phyloP scores from a whole-genome alignment of 1,284 basidiomycete species.

The Rhodotorula sp. region DNA sequence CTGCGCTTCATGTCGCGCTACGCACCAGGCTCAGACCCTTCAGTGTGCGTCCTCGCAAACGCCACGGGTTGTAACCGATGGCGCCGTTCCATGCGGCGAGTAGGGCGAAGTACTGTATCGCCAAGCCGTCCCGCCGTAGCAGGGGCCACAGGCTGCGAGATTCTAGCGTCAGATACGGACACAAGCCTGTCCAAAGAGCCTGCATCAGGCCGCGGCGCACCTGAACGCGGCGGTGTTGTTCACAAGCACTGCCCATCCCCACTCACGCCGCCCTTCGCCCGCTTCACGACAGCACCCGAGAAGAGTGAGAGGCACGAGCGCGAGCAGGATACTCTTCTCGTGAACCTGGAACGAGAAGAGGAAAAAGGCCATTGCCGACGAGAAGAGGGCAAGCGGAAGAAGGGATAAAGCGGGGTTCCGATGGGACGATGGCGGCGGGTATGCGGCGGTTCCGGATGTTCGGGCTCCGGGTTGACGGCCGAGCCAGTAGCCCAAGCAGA shows the following conservation, averaged over 20 bases:
- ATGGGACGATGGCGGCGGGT: slow-evolving; percentile 23
- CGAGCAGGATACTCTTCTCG: slow-evolving; percentile 88
- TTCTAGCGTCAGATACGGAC: background rate
- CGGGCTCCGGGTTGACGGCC: background rate
- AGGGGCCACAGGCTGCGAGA: slow-evolving; percentile 80
- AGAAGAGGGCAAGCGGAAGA: slow-evolving; percentile 45
- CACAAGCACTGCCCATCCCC: slow-evolving; percentile 72
- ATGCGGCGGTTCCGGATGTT: slow-evolving; percentile 8
- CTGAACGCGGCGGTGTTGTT: slow-evolving; percentile 88
- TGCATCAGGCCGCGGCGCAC: slow-evolving; percentile 52
- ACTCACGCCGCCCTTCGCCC: slow-evolving; percentile 57
- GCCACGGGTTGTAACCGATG: slow-evolving; percentile 61
- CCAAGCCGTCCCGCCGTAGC: slow-evolving; percentile 74
- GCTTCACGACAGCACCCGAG: slow-evolving; percentile 63
- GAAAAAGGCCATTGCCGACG: slow-evolving; percentile 70
- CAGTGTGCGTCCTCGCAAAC: slow-evolving; percentile 45
- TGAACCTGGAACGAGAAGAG: slow-evolving; percentile 94
- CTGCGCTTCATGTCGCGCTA: slow-evolving; percentile 43
- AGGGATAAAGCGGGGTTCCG: slow-evolving; percentile 30
- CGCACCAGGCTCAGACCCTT: slow-evolving; percentile 59
- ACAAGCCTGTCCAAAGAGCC: too few species aligned
- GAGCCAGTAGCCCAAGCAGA: slow-evolving; percentile 32
- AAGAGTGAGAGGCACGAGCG: slow-evolving; percentile 77
- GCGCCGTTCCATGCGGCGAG: slow-evolving; percentile 74
- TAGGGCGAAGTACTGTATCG: slow-evolving; percentile 66